Conservation (phyloP, 2,329 filamentous ascomycete species). For the Pezicula radicicola region DNA sequence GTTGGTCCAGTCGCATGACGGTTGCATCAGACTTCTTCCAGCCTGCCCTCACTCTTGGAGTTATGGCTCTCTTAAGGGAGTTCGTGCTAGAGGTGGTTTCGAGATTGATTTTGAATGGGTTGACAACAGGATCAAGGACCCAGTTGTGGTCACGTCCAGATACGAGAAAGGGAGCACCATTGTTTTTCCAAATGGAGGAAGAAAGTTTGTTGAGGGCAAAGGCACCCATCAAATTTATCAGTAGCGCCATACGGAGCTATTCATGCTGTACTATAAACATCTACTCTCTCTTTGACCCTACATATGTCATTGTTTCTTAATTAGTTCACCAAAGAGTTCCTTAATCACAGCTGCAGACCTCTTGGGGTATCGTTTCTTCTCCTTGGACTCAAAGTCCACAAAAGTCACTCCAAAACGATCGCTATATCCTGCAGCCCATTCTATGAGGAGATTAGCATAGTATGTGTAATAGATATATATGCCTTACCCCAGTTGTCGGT, state of each 20-base stretch:
- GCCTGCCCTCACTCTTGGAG: conserved; percentile 34
- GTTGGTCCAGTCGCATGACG: conserved; percentile 36
- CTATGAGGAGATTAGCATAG: conserved; percentile 2
- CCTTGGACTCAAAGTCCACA: conserved; percentile 70
- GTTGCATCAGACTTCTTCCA: conserved; percentile 34
- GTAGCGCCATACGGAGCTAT: neutral
- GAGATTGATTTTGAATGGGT: conserved; percentile 35
- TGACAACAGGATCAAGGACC: conserved; percentile 19
- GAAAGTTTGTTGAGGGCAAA: conserved; percentile 3
- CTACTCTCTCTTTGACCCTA: neutral
- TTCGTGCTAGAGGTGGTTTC: conserved; percentile 33
- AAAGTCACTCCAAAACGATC: conserved; percentile 80
- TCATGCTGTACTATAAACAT: neutral
- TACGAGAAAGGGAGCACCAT: conserved; percentile 3
- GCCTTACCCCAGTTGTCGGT: conserved; percentile 51
- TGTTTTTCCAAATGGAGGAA: conserved; percentile 8
- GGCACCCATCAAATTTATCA: conserved; percentile 9
- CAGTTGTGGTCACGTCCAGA: conserved; percentile 10
- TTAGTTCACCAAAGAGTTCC: conserved; percentile 66
- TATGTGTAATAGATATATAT: neutral
- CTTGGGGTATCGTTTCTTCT: conserved; percentile 77
- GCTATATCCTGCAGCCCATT: conserved; percentile 72
- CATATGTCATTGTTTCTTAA: conserved; percentile 49
- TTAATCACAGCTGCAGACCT: conserved; percentile 73
- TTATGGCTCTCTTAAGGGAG: conserved; percentile 29